Evolutionary conservation across 2,329 filamentous ascomycete species (phyloP).

Genomic region (Claviceps africana): DNA sequence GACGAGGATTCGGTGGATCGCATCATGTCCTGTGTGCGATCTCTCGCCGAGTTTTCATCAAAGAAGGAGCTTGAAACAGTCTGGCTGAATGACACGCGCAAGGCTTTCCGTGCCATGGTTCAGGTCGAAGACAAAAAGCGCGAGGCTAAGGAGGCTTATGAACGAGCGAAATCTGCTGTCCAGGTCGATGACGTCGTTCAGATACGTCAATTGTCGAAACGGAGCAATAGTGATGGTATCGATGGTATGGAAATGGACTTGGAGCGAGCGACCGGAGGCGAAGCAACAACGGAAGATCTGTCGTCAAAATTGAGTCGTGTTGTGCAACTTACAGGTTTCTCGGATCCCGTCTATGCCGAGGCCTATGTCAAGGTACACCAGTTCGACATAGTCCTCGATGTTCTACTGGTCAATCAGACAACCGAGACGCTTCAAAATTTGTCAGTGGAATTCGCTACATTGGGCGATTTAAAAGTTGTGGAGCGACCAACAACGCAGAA

Average conservation of each 20-base stretch:
- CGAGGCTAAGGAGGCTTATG: conserved; percentile 80
- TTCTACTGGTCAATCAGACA: conserved; percentile 93
- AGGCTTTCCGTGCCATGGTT: conserved; percentile 94
- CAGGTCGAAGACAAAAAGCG: conserved; percentile 96
- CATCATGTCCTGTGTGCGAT: conserved; percentile 94
- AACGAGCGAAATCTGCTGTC: conserved; percentile 85
- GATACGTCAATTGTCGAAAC: conserved; percentile 87
- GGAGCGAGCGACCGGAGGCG: conserved; percentile 86
- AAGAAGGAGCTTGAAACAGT: conserved; percentile 84
- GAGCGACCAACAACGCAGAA: conserved; percentile 95
- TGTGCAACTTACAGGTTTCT: conserved; percentile 95
- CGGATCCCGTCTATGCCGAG: conserved; percentile 95
- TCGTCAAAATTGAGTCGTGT: conserved; percentile 91
- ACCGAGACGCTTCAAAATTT: conserved; percentile 93
- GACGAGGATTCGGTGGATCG: conserved; percentile 97
- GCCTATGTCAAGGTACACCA: conserved; percentile 98
- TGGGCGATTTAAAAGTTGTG: conserved; percentile 94
- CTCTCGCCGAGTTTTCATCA: conserved; percentile 75
- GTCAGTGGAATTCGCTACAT: conserved; percentile 94
- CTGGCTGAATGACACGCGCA: conserved; percentile 87
- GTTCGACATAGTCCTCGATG: conserved; percentile 95
- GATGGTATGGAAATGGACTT: conserved; percentile 84
- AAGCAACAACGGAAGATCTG: conserved; percentile 68
- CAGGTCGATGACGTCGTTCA: conserved; percentile 92
- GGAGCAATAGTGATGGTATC: conserved; percentile 65